These are phyloP conservation scores for Phytophthora citrophthora DNA, from an alignment of 352 stramenopile species.

Conservation along the genomic window DNA sequence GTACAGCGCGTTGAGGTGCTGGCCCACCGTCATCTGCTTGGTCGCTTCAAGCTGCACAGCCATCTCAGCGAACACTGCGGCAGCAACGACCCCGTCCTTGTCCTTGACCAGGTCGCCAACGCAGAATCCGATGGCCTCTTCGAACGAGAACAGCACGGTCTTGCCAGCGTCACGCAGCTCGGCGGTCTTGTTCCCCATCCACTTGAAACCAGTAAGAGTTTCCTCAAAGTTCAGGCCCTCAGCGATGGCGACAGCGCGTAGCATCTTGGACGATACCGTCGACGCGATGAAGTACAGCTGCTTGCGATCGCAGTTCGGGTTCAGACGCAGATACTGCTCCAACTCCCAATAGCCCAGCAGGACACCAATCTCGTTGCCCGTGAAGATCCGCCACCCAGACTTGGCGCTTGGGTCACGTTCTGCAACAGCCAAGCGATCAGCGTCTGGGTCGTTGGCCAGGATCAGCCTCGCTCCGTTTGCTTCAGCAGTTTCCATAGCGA, in stretches of 20 bases:
- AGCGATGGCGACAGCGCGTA: constrained; percentile 89
- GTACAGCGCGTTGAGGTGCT: constrained; percentile 90
- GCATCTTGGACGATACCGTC: constrained; percentile 98
- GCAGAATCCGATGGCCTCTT: constrained; percentile 99
- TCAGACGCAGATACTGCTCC: constrained; percentile 63
- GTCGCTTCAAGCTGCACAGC: constrained; percentile 64
- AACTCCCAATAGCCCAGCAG: constrained; percentile 95
- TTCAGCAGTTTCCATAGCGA: constrained; percentile 92
- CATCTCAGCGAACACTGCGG: constrained; percentile 92
- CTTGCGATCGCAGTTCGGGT: constrained; percentile 61
- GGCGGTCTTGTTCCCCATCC: constrained; percentile 94
- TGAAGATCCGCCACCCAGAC: constrained; percentile 96
- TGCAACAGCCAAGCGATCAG: constrained; percentile 96
- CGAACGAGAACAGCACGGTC: constrained; percentile 96
- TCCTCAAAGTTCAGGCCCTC: constrained; percentile 97
- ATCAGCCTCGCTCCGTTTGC: constrained; percentile 85
- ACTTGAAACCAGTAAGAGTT: constrained; percentile 99
- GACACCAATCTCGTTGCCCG: constrained; percentile 97
- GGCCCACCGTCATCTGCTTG: constrained; percentile 62
- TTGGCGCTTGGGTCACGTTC: constrained; percentile 76
- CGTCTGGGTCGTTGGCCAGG: constrained; percentile 98
- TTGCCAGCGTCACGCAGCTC: constrained; percentile 89
- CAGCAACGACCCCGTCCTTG: constrained; percentile 97
- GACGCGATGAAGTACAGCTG: constrained; percentile 93
- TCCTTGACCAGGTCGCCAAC: constrained; percentile 97